These are phyloP conservation scores for Rutstroemia sp. DNA, from an alignment of 2,329 filamentous ascomycete genomes.

Conservation along the genomic window DNA sequence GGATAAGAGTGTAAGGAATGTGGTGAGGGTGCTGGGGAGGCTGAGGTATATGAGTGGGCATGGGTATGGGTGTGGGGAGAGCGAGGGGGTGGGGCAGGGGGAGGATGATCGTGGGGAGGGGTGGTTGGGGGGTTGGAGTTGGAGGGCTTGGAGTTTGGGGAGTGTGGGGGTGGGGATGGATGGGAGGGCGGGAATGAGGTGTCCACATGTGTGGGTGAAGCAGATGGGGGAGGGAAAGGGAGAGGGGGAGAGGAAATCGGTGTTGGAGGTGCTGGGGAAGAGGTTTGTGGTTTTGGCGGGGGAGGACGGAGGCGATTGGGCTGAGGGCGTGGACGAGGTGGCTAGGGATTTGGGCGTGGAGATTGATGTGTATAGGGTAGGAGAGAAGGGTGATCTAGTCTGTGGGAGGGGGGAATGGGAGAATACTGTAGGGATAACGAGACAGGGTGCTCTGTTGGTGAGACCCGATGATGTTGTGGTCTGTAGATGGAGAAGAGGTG, in stretches of 20 bases:
- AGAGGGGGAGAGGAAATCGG: conserved; percentile 29
- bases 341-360: background rate
- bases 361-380: conserved; percentile 14
- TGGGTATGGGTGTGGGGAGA: conserved; percentile 11
- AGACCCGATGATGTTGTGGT: conserved; percentile 32
- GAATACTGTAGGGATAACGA: conserved; percentile 24
- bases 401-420: conserved; percentile 16
- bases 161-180: conserved; percentile 21
- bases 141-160: conserved; percentile 26
- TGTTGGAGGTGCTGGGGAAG: conserved; percentile 25
- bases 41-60: conserved; percentile 8
- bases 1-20: background rate
- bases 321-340: conserved; percentile 12
- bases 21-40: background rate
- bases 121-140: conserved; percentile 21
- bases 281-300: conserved; percentile 27
- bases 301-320: conserved; percentile 13
- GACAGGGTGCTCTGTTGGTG: conserved; percentile 27
- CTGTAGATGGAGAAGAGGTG: conserved; percentile 21
- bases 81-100: conserved; percentile 4
- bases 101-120: conserved; percentile 2
- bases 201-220: conserved; percentile 27
- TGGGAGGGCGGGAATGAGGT: conserved; percentile 27
- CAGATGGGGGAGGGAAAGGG: conserved; percentile 15
- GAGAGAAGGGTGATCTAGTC: conserved; percentile 11